Evolutionary conservation across 2,329 filamentous ascomycete species (phyloP).

Genomic region (Cercospora berteroae): DNA sequence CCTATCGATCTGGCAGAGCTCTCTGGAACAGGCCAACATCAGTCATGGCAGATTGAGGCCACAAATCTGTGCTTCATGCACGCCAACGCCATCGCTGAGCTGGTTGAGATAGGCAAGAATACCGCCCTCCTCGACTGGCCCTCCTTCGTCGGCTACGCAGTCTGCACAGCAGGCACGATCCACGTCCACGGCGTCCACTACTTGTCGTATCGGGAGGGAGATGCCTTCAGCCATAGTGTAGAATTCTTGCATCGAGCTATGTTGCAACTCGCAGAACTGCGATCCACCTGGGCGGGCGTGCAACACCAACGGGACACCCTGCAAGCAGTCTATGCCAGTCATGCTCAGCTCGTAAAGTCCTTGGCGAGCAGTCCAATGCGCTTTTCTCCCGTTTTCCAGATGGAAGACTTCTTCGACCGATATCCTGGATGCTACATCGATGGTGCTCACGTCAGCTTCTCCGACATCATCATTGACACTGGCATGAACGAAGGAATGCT

Average conservation of each 20-base stretch:
- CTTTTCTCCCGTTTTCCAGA: conserved; percentile 75
- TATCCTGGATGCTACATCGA: conserved; percentile 73
- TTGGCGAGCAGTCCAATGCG: conserved; percentile 66
- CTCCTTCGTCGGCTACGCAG: conserved; percentile 80
- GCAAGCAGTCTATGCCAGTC: conserved; percentile 73
- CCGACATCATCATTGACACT: conserved; percentile 54
- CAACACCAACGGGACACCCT: conserved; percentile 78
- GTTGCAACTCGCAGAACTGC: conserved; percentile 73
- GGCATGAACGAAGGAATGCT: conserved; percentile 9
- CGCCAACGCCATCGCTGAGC: conserved; percentile 80
- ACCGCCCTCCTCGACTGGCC: conserved; percentile 78
- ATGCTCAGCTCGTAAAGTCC: conserved; percentile 74
- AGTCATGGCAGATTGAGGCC: conserved; percentile 89
- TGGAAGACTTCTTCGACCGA: conserved; percentile 84
- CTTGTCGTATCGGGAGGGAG: conserved; percentile 57
- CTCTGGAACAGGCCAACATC: conserved; percentile 75
- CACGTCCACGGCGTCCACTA: conserved; percentile 86
- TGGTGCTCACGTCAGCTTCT: conserved; percentile 69
- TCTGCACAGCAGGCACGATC: conserved; percentile 82
- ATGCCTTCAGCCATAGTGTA: conserved; percentile 62
- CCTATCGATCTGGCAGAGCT: conserved; percentile 81
- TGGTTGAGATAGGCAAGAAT: conserved; percentile 75
- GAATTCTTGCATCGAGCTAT: conserved; percentile 76
- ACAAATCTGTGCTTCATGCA: conserved; percentile 85
- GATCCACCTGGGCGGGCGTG: conserved; percentile 72